Evolutionary conservation across 768 basidiomycete species (phyloP), one percentile per base, ranked within the genome.

Genomic region (Lentinula detonsa): DNA sequence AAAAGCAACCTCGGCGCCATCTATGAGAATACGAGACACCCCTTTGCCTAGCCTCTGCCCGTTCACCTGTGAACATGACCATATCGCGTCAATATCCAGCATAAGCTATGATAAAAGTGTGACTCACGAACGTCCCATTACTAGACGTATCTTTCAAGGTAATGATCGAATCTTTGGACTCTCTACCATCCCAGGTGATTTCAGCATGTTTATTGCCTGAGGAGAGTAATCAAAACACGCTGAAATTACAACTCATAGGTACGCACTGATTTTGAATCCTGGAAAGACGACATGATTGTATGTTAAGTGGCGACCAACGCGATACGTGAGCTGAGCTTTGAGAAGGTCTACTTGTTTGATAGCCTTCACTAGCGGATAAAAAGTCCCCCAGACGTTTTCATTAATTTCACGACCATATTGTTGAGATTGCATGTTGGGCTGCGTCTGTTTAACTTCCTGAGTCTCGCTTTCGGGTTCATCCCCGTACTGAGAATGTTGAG

Each of bases 1-100:
- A 65, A 98, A 90, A 7, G 90, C 87, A 66, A 98, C 82, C 72
- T 95, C 93, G 69, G 91, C 91, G 6, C 95, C 94, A 62, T 91
- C 85, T 11, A 78, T 80, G 53, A 95, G 74, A 48, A 91, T 75
- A 40, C 80, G 75, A 58, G 79, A 76, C 9, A 76, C 72, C 43
- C 77, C 77, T 65, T 80, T 85, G 40, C 83, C 85, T 59, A 95
- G 79, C 70, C 83, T 84, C 43, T 72, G 72, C 34, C 84, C 83
- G 65, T 90, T 91, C 66, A 91, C 84, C 90, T 91, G 65, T 1
- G 5, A 1, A 18, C 13, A 34, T 28, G 28, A 28, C 28, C 28
- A 28, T 28, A 10, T 16, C 8, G 5, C 37, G 33, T 43, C 48
- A 58, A 59, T 51, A 37, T 11, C 11, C 21, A 37, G 33, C 53